Evolutionary conservation across 495 filamentous ascomycete genomes (phyloP), one percentile per base, ranked within the genome.

Genomic region (Cercophora samala): DNA sequence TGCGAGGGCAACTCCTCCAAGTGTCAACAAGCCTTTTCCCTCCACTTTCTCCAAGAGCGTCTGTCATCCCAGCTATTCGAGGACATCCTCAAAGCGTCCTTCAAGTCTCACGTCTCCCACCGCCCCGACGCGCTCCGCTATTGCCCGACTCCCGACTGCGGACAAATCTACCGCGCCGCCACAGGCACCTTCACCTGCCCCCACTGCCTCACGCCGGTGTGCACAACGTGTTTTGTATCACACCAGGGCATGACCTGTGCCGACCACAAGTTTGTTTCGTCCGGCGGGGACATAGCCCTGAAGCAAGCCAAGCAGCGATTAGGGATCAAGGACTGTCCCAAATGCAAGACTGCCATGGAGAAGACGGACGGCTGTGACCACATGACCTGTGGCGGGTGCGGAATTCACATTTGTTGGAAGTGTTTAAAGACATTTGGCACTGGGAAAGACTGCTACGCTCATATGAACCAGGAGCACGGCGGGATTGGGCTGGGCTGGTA

Each of bases 91-190:
- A 26, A 75, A 23, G 58, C 63, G 1, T 80, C 78, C 8, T 80
- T 84, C 64, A 63, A 69, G 5, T 67, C 72, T 1, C 75, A 83
- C 68, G 67, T 82, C 54, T 75, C 76, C 5, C 72, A 58, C 9
- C 72, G 73, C 51, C 79, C 78, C 0, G 60, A 69, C 8, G 58
- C 66, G 4, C 72, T 81, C 51, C 70, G 67, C 24, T 75, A 78
- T 70, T 85, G 83, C 61, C 74, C 78, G 0, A 79, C 78, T 0
- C 70, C 79, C 0, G 79, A 82, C 65, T 83, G 80, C 61, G 66
- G 66, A 18, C 76, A 77, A 17, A 60, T 82, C 56, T 83, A 84
- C 72, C 80, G 78, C 24, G 11, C 32, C n/a, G 65, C 58, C 25
- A 25, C 55, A 3, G 26, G 26, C 0, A 66, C 62, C 29, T 80